Conservation (phyloP, 31 red algal species). For the Asparagopsis taxiformis region DNA sequence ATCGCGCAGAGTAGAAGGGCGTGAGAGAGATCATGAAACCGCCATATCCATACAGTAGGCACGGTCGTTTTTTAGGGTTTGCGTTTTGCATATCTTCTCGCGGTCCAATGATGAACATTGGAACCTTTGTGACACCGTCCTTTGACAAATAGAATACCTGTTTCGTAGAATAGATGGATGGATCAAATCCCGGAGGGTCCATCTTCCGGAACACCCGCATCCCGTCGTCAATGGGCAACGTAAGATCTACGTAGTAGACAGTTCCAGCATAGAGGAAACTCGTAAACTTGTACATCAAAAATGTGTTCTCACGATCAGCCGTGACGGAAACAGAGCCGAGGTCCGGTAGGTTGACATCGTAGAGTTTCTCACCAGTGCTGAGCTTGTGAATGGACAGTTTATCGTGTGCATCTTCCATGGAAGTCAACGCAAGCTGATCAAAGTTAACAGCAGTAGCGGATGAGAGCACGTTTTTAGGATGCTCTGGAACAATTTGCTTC, state of each 20-base stretch:
- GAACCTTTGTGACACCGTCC: constrained; percentile 64
- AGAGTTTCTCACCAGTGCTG: constrained; percentile 35
- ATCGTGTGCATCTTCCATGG: constrained; percentile 71
- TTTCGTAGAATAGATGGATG: constrained; percentile 45
- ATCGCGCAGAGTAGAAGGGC: constrained; percentile 66
- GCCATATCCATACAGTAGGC: constrained; percentile 82
- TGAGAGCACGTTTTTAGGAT: constrained; percentile 57
- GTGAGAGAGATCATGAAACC: constrained; percentile 86
- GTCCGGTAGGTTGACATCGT: constrained; percentile 49
- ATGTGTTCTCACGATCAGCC: constrained; percentile 44
- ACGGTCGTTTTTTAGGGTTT: constrained; percentile 35
- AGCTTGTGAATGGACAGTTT: constrained; percentile 57
- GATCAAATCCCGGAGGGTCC: constrained; percentile 77
- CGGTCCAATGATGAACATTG: constrained; percentile 74
- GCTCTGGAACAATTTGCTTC: constrained; percentile 56
- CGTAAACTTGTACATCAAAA: constrained; percentile 75
- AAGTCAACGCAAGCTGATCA: constrained; percentile 62
- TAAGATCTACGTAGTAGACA: constrained; percentile 78
- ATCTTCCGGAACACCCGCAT: constrained; percentile 69
- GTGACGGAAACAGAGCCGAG: constrained; percentile 54
- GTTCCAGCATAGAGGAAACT: constrained; percentile 74
- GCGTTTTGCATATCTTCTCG: not conserved
- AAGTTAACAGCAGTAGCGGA: constrained; percentile 53
- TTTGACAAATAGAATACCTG: constrained; percentile 79
- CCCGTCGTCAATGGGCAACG: constrained; percentile 50